These are phyloP conservation scores for Salix dunnii DNA, from an alignment of 345 rosid species.

Conservation along the genomic window DNA sequence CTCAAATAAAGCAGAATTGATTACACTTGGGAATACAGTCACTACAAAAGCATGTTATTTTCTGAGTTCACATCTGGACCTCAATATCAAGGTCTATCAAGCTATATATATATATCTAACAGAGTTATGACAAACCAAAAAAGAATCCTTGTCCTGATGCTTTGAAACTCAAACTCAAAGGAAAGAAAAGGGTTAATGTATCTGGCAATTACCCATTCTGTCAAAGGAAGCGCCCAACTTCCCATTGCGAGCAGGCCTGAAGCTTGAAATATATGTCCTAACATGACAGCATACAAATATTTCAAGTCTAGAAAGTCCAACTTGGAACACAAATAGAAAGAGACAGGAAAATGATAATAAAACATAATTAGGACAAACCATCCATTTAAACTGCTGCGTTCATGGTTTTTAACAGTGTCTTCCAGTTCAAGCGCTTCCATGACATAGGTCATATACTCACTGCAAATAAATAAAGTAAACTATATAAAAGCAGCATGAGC, in stretches of 20 bases:
- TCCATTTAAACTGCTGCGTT: constrained; percentile 77
- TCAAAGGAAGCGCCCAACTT: constrained; percentile 62
- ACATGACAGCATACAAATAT: constrained; percentile 14
- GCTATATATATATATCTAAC: not conserved
- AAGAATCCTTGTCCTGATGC: not conserved
- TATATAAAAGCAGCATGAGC: constrained; percentile 7
- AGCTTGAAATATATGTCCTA: constrained; percentile 93
- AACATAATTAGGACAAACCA: constrained; percentile 53
- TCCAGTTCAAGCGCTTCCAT: constrained; percentile 85
- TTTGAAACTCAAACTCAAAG: not conserved
- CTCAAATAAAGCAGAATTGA: not conserved
- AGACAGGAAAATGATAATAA: constrained; percentile 4
- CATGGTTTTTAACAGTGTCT: constrained; percentile 87
- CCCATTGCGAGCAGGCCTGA: constrained; percentile 64
- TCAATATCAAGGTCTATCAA: not conserved
- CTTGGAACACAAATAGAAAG: constrained; percentile 3
- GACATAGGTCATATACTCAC: constrained; percentile 83
- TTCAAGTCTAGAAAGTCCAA: constrained; percentile 12
- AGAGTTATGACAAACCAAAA: not conserved
- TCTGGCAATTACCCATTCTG: constrained; percentile 54
- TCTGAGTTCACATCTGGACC: not conserved
- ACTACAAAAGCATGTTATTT: not conserved
- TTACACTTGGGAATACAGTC: not conserved
- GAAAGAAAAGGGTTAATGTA: not conserved
- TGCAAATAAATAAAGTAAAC: constrained; percentile 28